phyloP scores from a whole-genome alignment of 805 yeast genomes.

The Alloascoidea africana region DNA sequence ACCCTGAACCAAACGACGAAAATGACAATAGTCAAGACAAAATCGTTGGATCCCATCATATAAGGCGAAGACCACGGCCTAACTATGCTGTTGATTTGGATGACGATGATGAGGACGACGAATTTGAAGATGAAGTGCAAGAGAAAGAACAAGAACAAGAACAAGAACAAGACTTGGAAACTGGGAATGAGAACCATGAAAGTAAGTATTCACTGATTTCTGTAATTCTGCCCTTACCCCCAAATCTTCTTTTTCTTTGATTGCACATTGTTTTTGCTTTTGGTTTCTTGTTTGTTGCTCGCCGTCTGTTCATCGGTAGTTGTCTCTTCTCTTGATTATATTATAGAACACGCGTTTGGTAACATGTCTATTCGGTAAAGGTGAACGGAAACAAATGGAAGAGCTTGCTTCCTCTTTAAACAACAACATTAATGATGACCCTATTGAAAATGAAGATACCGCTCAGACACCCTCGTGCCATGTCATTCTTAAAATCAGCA shows the following conservation, averaged over 20 bases:
- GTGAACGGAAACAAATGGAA: too few relatives aligned
- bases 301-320: too few relatives aligned
- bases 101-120: constrained; percentile 5
- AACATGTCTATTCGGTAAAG: too few relatives aligned
- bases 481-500: neutral
- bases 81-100: constrained; percentile 1
- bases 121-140: neutral
- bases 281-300: too few relatives aligned
- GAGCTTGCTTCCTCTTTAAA: too few relatives aligned
- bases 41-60: neutral
- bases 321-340: too few relatives aligned
- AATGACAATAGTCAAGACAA: neutral
- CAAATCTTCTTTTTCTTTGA: too few relatives aligned
- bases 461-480: neutral
- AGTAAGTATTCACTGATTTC: too few relatives aligned
- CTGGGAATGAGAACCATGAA: neutral
- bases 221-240: too few relatives aligned
- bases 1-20: neutral
- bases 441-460: neutral
- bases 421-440: neutral
- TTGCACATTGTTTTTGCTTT: neutral
- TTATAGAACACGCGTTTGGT: too few relatives aligned
- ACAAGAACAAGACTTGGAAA: neutral
- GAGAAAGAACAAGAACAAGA: constrained; percentile 2
- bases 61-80: constrained; percentile 2